Evolutionary conservation across 75 land plant species (phyloP), one percentile per base, ranked within the genome.

Genomic region (Chamaecyparis obtusa): DNA sequence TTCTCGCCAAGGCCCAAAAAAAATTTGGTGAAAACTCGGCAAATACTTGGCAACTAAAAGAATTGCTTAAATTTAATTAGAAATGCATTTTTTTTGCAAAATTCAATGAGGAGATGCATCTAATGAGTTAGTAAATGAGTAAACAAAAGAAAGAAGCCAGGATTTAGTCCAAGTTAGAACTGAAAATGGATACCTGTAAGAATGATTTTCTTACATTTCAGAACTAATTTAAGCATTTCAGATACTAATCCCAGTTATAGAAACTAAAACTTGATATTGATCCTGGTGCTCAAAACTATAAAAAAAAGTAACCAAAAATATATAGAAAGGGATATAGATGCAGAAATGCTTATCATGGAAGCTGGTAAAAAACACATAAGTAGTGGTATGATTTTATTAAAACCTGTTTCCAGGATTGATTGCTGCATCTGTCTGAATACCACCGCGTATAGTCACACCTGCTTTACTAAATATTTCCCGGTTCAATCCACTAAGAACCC

Each of bases 351-450:
- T 44, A 81, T 81, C 24, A 81, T 11, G 24, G 32, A 49, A n/a
- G 43, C 49, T 81, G 83, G 32, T 10, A 27, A 46, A 44, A 78
- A n/a, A 46, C 11, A 81, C 5, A 30, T n/a, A 81, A 46, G 54
- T 46, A 39, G 83, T 30, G 15, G 15, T n/a, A 32, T 32, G 13
- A n/a, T 46, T 81, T 81, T 44, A n/a, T 46, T 81, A 81, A 44
- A 48, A 94, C 95, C 99, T 97, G 91, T 97, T 97, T 33, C 99
- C 99, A 48, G 98, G 99, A 88, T 97, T 97, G 75, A 97, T 97
- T 9, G 98, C 96, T 86, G 99, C 99, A 91, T 97, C 99, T 80
- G 98, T 97, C 88, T 97, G 99, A 88, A 97, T 94, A 30, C 99
- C 99, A 30, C 99, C 99, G 30, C 95, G 93, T 87, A 96, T 96